Evolutionary conservation across 257 asterid species (phyloP).

Genomic region (Solanum virginianum): DNA sequence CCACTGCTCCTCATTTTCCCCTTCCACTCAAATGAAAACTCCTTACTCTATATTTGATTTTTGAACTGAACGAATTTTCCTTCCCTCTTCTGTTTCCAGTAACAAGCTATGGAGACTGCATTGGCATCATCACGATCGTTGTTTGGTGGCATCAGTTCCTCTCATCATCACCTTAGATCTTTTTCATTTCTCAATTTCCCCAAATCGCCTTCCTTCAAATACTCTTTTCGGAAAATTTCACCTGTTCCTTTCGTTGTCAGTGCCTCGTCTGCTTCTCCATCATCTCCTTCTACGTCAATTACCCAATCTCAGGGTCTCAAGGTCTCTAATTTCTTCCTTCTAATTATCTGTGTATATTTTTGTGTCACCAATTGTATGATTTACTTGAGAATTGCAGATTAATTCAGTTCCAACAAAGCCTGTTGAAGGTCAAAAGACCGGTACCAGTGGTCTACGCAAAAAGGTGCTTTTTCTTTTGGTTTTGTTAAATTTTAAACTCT

Average conservation of each 20-base stretch:
- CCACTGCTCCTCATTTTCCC: not conserved
- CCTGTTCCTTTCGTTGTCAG: conserved; percentile 3
- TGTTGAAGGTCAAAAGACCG: conserved; percentile 91
- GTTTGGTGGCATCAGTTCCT: not conserved
- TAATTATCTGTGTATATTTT: not conserved
- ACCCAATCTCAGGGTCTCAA: conserved; percentile 47
- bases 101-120: not conserved
- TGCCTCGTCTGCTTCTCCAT: conserved; percentile 19
- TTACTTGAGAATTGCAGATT: conserved; percentile 26
- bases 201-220: conserved; percentile 12
- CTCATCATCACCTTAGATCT: not conserved
- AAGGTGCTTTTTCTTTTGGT: conserved; percentile 29
- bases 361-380: not conserved
- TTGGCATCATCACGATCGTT: not conserved
- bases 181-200: conserved; percentile 4
- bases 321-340: conserved; percentile 12
- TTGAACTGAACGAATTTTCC: not conserved
- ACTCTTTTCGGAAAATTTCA: conserved; percentile 13
- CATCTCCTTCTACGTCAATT: conserved; percentile 39
- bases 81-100: not conserved
- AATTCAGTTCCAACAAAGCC: conserved; percentile 64
- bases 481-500: not conserved
- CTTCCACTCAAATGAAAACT: not conserved
- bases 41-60: not conserved
- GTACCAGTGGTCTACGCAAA: conserved; percentile 93